A percentile compares a stretch with the other conserved stretches of the same genome.
phyloP scores from a whole-genome alignment of 176 grass and related monocot genomes.

The Eragrostis nindensis region DNA sequence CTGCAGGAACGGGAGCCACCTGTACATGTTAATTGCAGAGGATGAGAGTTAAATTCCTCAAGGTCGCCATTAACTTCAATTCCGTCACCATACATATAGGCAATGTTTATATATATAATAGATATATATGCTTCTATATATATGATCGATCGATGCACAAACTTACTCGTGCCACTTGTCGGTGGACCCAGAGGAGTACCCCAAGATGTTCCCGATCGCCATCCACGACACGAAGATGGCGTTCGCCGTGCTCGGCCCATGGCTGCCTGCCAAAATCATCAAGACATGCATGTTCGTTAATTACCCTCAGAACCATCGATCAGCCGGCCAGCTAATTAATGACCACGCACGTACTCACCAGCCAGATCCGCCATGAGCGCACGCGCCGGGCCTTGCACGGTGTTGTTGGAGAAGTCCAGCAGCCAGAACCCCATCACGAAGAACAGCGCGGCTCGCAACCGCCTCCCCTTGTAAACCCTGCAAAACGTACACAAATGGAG shows the following conservation, averaged over 20 bases:
- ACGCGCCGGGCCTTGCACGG: constrained; percentile 75
- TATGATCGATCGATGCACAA: too few species aligned
- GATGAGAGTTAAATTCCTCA: too few species aligned
- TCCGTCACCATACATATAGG: too few species aligned
- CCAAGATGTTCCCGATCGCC: constrained; percentile 83
- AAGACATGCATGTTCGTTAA: background rate
- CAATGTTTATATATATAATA: too few species aligned
- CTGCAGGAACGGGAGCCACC: constrained; percentile 83
- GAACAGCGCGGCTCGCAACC: constrained; percentile 54
- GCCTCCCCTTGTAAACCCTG: constrained; percentile 65
- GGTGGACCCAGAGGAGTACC: constrained; percentile 77
- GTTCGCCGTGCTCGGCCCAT: constrained; percentile 68
- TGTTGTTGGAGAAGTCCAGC: constrained; percentile 90
- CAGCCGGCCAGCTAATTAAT: background rate
- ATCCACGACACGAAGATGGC: constrained; percentile 93
- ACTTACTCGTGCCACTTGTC: constrained; percentile 51
- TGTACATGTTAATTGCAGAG: background rate
- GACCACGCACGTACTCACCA: constrained; percentile 34
- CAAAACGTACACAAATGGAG: too few species aligned
- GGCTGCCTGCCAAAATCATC: constrained; percentile 36
- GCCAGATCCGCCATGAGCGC: constrained; percentile 85
- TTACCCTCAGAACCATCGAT: background rate
- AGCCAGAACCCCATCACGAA: constrained; percentile 86
- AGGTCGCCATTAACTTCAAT: too few species aligned
- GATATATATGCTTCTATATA: too few species aligned